Percentiles rank a stretch among this genome's conserved stretches.
phyloP scores from a whole-genome alignment of 495 filamentous ascomycete species.

The Rostrohypoxylon terebratum region DNA sequence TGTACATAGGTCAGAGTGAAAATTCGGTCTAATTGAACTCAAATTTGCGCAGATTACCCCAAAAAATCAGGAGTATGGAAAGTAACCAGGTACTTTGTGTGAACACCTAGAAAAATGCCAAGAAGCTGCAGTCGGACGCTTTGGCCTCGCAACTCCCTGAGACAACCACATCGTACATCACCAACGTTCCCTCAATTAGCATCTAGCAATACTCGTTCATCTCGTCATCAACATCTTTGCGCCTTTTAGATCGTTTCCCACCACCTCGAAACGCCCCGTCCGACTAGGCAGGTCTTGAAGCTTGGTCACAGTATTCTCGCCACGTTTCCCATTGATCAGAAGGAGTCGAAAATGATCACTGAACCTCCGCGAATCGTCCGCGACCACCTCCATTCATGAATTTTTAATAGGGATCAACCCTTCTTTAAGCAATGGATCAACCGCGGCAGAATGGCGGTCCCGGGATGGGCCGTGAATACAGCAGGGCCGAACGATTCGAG shows the following conservation, averaged over 20 bases:
- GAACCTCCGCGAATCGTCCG: conserved; percentile 36
- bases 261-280: background rate
- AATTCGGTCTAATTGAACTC: background rate
- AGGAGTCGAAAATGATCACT: conserved; percentile 44
- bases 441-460: conserved; percentile 45
- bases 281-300: conserved; percentile 4
- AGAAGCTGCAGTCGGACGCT: conserved; percentile 33
- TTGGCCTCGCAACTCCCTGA: conserved; percentile 45
- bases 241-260: background rate
- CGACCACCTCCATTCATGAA: conserved; percentile 44
- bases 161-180: conserved; percentile 39
- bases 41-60: no score
- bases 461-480: conserved; percentile 58
- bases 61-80: background rate
- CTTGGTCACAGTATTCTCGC: conserved; percentile 16
- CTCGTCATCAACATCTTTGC: conserved; percentile 23
- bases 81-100: background rate
- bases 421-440: conserved; percentile 44
- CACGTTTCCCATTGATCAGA: conserved; percentile 12
- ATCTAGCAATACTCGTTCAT: conserved; percentile 11
- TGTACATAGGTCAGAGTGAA: background rate
- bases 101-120: conserved; percentile 22
- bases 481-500: conserved; percentile 89
- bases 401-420: conserved; percentile 23
- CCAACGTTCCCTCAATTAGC: conserved; percentile 31